Conservation (phyloP, 768 basidiomycete genomes). For the Suillus americanus region DNA sequence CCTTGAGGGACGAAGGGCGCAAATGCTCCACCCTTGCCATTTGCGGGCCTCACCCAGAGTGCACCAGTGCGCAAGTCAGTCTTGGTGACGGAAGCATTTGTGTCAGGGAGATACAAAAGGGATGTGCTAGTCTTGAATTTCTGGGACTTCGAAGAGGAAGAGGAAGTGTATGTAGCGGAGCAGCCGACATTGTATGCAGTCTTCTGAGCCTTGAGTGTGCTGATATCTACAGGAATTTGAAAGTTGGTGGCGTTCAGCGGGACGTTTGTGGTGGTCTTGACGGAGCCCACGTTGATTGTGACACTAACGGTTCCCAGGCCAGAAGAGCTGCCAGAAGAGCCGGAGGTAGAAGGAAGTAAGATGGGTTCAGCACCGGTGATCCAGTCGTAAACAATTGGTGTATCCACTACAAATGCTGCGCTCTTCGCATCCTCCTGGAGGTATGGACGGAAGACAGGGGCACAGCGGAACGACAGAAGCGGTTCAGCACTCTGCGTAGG, state of each 20-base stretch:
- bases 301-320: constrained; percentile 22
- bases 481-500: constrained; percentile 35
- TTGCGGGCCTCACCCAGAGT: constrained; percentile 37
- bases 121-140: constrained; percentile 31
- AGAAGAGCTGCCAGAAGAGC: neutral
- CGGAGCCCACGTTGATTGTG: constrained; percentile 29
- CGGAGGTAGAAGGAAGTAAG: constrained; percentile 10
- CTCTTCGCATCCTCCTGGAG: constrained; percentile 37
- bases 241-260: constrained; percentile 38
- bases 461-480: constrained; percentile 46
- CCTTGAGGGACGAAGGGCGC: constrained; percentile 63
- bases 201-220: constrained; percentile 27
- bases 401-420: constrained; percentile 36
- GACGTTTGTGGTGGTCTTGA: constrained; percentile 26
- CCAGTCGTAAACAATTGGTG: constrained; percentile 35
- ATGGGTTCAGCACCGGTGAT: constrained; percentile 37
- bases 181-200: constrained; percentile 35
- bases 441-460: constrained; percentile 48
- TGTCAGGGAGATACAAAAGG: constrained; percentile 42
- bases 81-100: constrained; percentile 43
- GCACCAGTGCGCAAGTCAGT: constrained; percentile 47
- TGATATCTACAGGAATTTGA: constrained; percentile 35
- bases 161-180: constrained; percentile 26
- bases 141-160: constrained; percentile 14
- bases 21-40: constrained; percentile 21